Evolutionary conservation across 805 yeast genomes (phyloP).

Genomic region (Cyberlindnera mississippiensis): DNA sequence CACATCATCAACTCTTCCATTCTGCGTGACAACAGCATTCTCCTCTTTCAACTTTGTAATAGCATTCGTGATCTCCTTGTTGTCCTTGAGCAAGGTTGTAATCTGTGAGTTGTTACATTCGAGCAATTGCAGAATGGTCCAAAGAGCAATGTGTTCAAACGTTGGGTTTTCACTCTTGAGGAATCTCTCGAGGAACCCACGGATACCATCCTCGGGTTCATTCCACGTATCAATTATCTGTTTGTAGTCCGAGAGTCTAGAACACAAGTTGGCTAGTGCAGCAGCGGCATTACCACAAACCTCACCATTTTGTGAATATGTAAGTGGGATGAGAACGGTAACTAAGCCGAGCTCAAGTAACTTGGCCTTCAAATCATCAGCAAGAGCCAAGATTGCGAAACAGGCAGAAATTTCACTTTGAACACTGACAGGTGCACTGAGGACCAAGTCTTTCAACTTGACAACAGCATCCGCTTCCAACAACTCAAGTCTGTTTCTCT

Average conservation of each 20-base stretch:
- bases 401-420: constrained; percentile 97
- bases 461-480: constrained; percentile 94
- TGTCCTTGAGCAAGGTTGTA: constrained; percentile 48
- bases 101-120: constrained; percentile 77
- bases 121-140: constrained; percentile 91
- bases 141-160: constrained; percentile 94
- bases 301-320: constrained; percentile 82
- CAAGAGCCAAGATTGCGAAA: constrained; percentile 92
- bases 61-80: constrained; percentile 49
- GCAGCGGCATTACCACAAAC: constrained; percentile 99
- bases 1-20: constrained; percentile 34
- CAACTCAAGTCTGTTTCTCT: constrained; percentile 85
- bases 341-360: constrained; percentile 79
- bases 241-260: constrained; percentile 80
- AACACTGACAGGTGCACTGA: constrained; percentile 83
- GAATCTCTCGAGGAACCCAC: constrained; percentile 77
- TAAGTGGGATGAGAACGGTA: constrained; percentile 87
- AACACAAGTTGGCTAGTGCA: constrained; percentile 91
- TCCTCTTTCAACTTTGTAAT: constrained; percentile 44
- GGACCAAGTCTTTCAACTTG: constrained; percentile 83
- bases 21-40: constrained; percentile 31
- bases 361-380: constrained; percentile 88
- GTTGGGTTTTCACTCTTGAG: constrained; percentile 83
- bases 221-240: constrained; percentile 78
- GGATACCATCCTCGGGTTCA: constrained; percentile 77